Evolutionary conservation across 129 eudicot species (phyloP), one percentile per base, ranked within the genome.

Genomic region (sunflower (Helianthus annuus)): DNA sequence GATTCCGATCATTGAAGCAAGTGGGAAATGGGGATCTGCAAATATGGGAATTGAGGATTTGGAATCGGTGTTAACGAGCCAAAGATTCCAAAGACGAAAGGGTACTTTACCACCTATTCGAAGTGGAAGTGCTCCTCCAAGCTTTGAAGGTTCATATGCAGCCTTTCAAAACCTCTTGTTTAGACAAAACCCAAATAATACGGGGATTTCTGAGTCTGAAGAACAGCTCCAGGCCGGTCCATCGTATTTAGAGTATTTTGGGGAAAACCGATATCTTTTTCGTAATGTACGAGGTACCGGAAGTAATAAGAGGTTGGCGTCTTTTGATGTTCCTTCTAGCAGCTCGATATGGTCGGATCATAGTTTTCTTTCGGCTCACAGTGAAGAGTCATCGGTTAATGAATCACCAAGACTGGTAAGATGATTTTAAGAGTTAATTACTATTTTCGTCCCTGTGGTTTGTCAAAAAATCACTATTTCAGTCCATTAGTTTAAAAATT

Each of bases 51-150:
- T 75, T 56, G 91, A 86, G 48, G 96, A 86, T 58, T 68, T 79
- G 59, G 87, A 83, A 27, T 81, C 85, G 68, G 79, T 78, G 74
- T 65, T 83, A 17, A 80, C 73, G 39, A 81, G 83, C 48, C 82
- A 81, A 71, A 71, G 79, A 54, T 82, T 81, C 61, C 80, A 77
- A 66, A 83, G 77, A 12, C 62, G 48, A 59, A 78, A 73, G 48
- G 79, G 78, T 62, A 81, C 56, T 76, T 17, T 53, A 40, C 74
- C 77, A 32, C 91, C 91, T 29, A 79, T 73, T 63, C 76, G 96
- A 57, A 86, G 96, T 67, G 96, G 80, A 68, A 89, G 96, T 83
- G 96, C 96, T 66, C 96, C 96, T 55, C 96, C 96, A 48, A 89
- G 86, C 70, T 86, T 86, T 81, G 96, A 89, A 75, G 91, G 96